A percentile compares a stretch with the other conserved stretches of the same genome.
These are phyloP conservation scores for Phytophthora pseudosyringae DNA, from an alignment of 352 stramenopile genomes.

Conservation along the genomic window DNA sequence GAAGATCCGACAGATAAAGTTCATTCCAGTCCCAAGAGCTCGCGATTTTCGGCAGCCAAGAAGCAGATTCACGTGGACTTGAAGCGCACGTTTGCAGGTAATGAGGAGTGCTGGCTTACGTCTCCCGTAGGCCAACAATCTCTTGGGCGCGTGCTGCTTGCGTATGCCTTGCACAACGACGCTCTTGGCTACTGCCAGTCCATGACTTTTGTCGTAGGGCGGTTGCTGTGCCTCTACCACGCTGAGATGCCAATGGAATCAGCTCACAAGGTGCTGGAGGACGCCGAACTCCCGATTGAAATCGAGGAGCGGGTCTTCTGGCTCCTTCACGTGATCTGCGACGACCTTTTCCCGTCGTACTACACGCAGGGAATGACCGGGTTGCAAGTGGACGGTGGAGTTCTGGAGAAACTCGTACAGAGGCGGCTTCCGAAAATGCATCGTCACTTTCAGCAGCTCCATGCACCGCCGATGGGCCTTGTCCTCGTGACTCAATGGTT, in stretches of 20 bases:
- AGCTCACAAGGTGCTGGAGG: background rate
- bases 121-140: conserved; percentile 44
- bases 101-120: conserved; percentile 69
- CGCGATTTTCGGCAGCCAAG: conserved; percentile 43
- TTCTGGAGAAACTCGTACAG: conserved; percentile 60
- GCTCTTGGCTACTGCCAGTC: conserved; percentile 89
- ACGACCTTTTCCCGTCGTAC: conserved; percentile 65
- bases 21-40: conserved; percentile 16
- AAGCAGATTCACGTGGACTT: conserved; percentile 73
- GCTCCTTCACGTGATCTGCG: conserved; percentile 60
- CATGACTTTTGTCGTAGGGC: conserved; percentile 90
- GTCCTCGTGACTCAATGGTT: conserved; percentile 76
- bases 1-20: conserved; percentile 32
- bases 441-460: conserved; percentile 63
- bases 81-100: conserved; percentile 70
- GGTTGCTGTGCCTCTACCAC: conserved; percentile 70
- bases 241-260: conserved; percentile 1
- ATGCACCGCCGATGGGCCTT: conserved; percentile 59
- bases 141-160: conserved; percentile 73
- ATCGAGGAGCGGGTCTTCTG: conserved; percentile 67
- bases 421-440: conserved; percentile 58
- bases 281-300: conserved; percentile 4
- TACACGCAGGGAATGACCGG: conserved; percentile 73
- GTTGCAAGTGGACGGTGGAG: conserved; percentile 58
- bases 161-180: conserved; percentile 83